Evolutionary conservation across 129 eudicot species (phyloP).

Genomic region (Helichrysum umbraculigerum): DNA sequence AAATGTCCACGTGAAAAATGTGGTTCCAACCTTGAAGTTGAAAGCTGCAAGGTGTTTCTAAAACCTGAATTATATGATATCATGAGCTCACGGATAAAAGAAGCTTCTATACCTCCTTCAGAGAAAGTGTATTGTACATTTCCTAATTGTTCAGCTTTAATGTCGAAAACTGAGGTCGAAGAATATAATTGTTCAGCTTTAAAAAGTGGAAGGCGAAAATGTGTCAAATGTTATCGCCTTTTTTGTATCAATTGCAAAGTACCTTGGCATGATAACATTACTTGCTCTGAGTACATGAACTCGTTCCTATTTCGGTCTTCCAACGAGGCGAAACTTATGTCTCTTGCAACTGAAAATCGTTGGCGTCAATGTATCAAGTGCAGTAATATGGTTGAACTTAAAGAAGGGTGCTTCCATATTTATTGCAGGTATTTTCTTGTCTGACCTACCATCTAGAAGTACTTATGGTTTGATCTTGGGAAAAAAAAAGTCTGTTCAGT

Average conservation of each 20-base stretch:
- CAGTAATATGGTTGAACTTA: conserved; percentile 55
- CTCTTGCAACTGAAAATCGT: conserved; percentile 40
- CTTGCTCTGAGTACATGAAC: conserved; percentile 27
- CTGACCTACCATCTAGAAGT: not conserved
- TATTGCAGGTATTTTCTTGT: conserved; percentile 49
- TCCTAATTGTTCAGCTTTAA: conserved; percentile 57
- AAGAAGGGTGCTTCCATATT: conserved; percentile 56
- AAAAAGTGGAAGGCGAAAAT: conserved; percentile 33
- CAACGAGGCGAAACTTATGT: conserved; percentile 39
- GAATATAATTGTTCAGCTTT: conserved; percentile 12
- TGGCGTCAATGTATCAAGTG: conserved; percentile 71
- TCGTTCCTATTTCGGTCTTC: not conserved
- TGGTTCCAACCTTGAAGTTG: conserved; percentile 43
- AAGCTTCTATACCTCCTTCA: conserved; percentile 62
- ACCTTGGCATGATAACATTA: conserved; percentile 56
- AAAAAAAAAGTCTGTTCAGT: no score
- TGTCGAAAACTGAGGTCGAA: conserved; percentile 52
- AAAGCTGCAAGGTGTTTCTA: conserved; percentile 51
- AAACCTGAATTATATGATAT: conserved; percentile 47
- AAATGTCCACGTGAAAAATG: conserved; percentile 66
- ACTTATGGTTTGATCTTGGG: no score
- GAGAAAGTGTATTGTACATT: conserved; percentile 70
- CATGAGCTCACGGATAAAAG: conserved; percentile 57
- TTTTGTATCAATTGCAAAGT: conserved; percentile 68
- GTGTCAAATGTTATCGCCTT: conserved; percentile 40